Base-by-base conservation (phyloP, 805 yeast genomes). In the Candida andamanensis region DNA sequence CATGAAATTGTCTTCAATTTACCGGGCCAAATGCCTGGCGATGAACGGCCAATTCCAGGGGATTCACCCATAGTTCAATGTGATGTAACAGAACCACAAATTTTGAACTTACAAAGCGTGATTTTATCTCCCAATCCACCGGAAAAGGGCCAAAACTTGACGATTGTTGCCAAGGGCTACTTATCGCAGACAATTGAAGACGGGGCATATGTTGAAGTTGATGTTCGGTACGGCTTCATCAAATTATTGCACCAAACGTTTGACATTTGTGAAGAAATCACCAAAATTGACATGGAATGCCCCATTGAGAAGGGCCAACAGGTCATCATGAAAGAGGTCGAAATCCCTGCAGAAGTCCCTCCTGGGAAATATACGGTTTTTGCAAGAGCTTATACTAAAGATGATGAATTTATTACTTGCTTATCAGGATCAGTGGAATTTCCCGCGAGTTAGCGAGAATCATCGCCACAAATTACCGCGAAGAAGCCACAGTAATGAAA, bases 151-250 rank as follows among this genome's bases (percentile, higher is more conserved):
- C 62, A 68, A 25, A 84, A 86, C 53, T 66, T 92, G 51, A 82
- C 95, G 6, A 76, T 92, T 35, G 52, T 69, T 14, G 98, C 96
- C 2, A 55, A 65, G 4, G 98, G 96, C 3, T 53, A 54, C 22
- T 60, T 90, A 31, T 39, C 63, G 15, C 53, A 69, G 30, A 66
- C 65, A 6, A 63, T 92, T 22, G 74, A 56, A 17, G 90, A 85
- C 13, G 98, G 98, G 20, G 85, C 97, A 0, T 92, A 89, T 49
- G 94, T 92, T 30, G 96, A 89, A 45, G 90, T 92, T 17, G 94
- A 86, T 45, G 97, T 92, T 14, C 74, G 84, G 44, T 82, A 87
- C 50, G 98, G 97, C 5, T 89, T 83, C 62, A 89, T 92, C 59
- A 83, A 83, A 46, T 70, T 92, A 36, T 62, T 92, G 32, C 81